These are phyloP conservation scores for Austropuccinia psidii DNA, from an alignment of 1,284 basidiomycete genomes.

Conservation along the genomic window DNA sequence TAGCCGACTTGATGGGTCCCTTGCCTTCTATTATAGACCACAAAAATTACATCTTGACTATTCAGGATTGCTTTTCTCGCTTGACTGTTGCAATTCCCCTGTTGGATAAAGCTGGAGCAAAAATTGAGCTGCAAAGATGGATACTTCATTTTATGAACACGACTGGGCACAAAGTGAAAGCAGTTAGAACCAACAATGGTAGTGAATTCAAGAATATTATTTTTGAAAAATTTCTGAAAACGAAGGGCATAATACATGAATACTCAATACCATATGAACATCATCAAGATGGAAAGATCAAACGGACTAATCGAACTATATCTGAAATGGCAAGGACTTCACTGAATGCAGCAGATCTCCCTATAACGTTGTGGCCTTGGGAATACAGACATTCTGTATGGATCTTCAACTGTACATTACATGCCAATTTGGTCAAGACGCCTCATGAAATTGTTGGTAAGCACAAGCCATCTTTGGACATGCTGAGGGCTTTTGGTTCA, in stretches of 20 bases:
- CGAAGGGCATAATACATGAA: neutral
- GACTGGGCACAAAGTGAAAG: neutral
- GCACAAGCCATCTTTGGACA: neutral
- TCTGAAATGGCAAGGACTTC: neutral
- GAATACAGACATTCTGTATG: neutral
- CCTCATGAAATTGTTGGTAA: neutral
- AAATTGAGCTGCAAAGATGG: neutral
- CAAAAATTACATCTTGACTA: neutral
- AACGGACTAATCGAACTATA: neutral
- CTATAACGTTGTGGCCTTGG: neutral
- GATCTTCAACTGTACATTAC: neutral
- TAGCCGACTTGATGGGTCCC: neutral
- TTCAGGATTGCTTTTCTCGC: neutral
- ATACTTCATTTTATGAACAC: neutral
- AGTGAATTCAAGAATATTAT: neutral
- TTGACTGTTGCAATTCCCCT: neutral
- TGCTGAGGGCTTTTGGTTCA: neutral
- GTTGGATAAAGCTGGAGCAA: neutral
- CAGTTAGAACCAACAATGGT: neutral
- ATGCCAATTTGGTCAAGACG: neutral
- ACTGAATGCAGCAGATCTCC: neutral
- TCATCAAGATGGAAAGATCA: constrained; percentile 1
- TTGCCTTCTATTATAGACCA: neutral
- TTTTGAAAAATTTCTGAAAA: neutral
- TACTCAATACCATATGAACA: neutral